A percentile compares a stretch with the other conserved stretches of the same genome.
Conservation (phyloP, 352 stramenopile genomes). For the Aphanomyces invadans region DNA sequence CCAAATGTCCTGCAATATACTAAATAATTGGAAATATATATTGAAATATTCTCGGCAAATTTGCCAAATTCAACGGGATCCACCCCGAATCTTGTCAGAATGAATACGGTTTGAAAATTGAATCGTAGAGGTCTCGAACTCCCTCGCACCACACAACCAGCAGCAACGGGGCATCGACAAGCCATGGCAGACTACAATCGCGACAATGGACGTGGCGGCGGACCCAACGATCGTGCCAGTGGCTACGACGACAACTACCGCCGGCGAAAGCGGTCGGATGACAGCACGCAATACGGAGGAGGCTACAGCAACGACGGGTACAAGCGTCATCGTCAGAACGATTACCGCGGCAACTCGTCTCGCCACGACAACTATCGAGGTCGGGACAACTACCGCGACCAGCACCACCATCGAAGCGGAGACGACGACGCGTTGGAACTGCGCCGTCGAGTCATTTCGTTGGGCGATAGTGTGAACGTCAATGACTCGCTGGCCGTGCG, state of each 20-base stretch:
- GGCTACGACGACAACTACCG: slow-evolving; percentile 18
- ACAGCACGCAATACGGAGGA: slow-evolving; percentile 32
- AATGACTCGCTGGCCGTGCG: slow-evolving; percentile 31
- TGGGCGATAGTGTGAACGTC: slow-evolving; percentile 30
- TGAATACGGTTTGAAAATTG: too few species aligned
- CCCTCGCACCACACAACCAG: background rate
- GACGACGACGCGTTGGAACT: slow-evolving; percentile 56
- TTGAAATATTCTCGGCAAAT: too few species aligned
- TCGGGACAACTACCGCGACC: slow-evolving; percentile 27
- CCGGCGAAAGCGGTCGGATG: slow-evolving; percentile 39
- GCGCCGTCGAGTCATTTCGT: slow-evolving; percentile 33
- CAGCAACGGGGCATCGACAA: background rate
- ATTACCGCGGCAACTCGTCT: slow-evolving; percentile 31
- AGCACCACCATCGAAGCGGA: slow-evolving; percentile 32
- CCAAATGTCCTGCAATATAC: too few species aligned
- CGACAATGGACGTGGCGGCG: slow-evolving; percentile 27
- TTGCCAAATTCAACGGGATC: too few species aligned
- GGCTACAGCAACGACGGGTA: slow-evolving; percentile 32
- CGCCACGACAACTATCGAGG: slow-evolving; percentile 27
- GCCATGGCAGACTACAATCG: slow-evolving; percentile 12
- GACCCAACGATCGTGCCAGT: slow-evolving; percentile 23
- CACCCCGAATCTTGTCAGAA: too few species aligned
- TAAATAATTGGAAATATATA: too few species aligned
- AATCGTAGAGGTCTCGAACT: background rate
- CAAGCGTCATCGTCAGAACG: slow-evolving; percentile 56